Base-by-base conservation (phyloP, 2,329 filamentous ascomycete genomes). In the Trichoderma semiorbis region DNA sequence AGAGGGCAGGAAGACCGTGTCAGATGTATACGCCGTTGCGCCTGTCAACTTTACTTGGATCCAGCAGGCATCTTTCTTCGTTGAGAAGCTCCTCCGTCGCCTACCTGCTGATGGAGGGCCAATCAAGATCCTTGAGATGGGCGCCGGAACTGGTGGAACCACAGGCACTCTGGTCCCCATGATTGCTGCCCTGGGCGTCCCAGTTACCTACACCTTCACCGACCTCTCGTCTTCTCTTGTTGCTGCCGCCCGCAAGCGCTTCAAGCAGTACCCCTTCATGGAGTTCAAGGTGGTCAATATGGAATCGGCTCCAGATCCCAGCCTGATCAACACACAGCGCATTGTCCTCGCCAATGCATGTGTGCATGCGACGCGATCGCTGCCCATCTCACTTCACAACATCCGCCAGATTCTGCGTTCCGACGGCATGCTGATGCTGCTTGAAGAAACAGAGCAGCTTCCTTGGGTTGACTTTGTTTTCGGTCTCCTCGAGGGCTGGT, bases 191-290 rank as follows among this genome's bases (percentile, higher is more conserved):
- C 80, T 2, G 36, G 76, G 1, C 77, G 78, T 79, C 0, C 75
- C 78, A 0, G 76, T 82, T 28, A 75, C 78, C 55, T 84, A 84
- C 72, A 82, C 79, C 0, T 81, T 84, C 66, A 83, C 83, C 1
- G 83, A 85, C 74, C 76, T 0, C 34, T 36, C 34, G 34, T 36
- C 34, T 36, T 36, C 34, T 36, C 34, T 36, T 36, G 34, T 36
- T 36, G 34, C 34, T 36, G 34, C 34, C 7, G 34, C 34, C 34
- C 34, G 34, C 34, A 36, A 36, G 34, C 34, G 34, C 34, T 36
- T 36, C 34, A 36, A 36, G 34, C 34, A 36, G 34, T 36, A 36
- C 34, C 34, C 12, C 34, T 36, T 36, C 34, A 36, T 36, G 34
- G 34, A 36, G 2, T 36, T 36, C 14, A 36, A 36, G 34, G 34